Evolutionary conservation across 345 rosid species (phyloP).

Genomic region (Dipteronia dyeriana): DNA sequence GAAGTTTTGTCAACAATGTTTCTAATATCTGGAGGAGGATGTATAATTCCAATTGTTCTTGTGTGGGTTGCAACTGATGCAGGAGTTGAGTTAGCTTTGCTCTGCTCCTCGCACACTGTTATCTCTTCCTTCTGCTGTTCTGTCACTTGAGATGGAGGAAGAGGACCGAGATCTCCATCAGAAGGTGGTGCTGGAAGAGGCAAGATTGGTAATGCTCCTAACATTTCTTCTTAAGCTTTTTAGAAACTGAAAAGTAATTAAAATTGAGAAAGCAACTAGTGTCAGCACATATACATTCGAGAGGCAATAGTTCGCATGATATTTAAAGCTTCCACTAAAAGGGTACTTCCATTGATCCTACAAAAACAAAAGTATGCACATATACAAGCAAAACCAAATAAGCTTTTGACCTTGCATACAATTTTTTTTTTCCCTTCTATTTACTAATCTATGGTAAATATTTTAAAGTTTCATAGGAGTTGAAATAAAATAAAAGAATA

Average conservation of each 20-base stretch:
- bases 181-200: slow-evolving; percentile 55
- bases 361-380: no score
- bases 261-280: background rate
- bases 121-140: slow-evolving; percentile 36
- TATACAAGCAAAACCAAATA: background rate
- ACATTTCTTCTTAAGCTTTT: slow-evolving; percentile 26
- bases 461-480: no score
- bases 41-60: slow-evolving; percentile 61
- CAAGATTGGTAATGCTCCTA: slow-evolving; percentile 40
- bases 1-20: slow-evolving; percentile 63
- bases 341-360: no score
- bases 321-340: no score
- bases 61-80: slow-evolving; percentile 64
- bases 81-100: slow-evolving; percentile 25
- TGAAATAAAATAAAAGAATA: no score
- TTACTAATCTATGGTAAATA: no score
- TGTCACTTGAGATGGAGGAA: slow-evolving; percentile 42
- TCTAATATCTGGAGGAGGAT: slow-evolving; percentile 66
- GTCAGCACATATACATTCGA: no score
- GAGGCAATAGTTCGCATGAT: no score
- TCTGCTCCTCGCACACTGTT: slow-evolving; percentile 33
- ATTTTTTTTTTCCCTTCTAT: no score
- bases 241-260: background rate
- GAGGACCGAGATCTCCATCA: slow-evolving; percentile 41
- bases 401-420: no score